phyloP scores from a whole-genome alignment of 805 yeast species.

The Candida ascalaphidarum region DNA sequence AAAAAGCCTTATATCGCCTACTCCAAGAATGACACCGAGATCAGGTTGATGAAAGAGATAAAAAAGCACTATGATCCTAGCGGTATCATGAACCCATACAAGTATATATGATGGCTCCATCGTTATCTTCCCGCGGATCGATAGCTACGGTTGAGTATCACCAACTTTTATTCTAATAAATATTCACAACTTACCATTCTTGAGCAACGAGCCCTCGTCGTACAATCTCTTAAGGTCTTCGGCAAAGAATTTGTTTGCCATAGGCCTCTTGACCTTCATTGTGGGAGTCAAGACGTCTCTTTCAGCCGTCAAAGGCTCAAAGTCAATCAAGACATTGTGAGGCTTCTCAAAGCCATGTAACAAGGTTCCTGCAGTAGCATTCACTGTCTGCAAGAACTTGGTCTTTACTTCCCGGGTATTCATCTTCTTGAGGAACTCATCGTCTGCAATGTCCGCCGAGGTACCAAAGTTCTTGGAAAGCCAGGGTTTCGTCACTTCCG shows the following conservation, averaged over 20 bases:
- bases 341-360: slow-evolving; percentile 13
- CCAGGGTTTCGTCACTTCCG: slow-evolving; percentile 9
- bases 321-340: slow-evolving; percentile 16
- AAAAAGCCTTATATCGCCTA: slow-evolving; percentile 86
- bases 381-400: slow-evolving; percentile 28
- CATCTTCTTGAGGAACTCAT: slow-evolving; percentile 17
- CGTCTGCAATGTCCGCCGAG: slow-evolving; percentile 1
- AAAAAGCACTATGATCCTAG: slow-evolving; percentile 86
- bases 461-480: slow-evolving; percentile 1
- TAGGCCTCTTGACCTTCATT: slow-evolving; percentile 35
- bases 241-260: slow-evolving; percentile 35
- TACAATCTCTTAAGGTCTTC: slow-evolving; percentile 21
- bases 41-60: slow-evolving; percentile 66
- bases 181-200: slow-evolving; percentile 11
- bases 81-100: slow-evolving; percentile 89
- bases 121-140: slow-evolving; percentile 18
- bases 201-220: slow-evolving; percentile 23
- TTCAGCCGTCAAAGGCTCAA: slow-evolving; percentile 18
- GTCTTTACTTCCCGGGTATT: slow-evolving; percentile 19
- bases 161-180: background rate
- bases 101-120: slow-evolving; percentile 49
- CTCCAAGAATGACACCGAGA: slow-evolving; percentile 66
- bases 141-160: slow-evolving; percentile 4
- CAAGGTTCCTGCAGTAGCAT: slow-evolving; percentile 23
- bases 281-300: slow-evolving; percentile 19